These are phyloP conservation scores for Cryptococcus maquisensis DNA, from an alignment of 1,284 basidiomycete genomes.

Conservation along the genomic window DNA sequence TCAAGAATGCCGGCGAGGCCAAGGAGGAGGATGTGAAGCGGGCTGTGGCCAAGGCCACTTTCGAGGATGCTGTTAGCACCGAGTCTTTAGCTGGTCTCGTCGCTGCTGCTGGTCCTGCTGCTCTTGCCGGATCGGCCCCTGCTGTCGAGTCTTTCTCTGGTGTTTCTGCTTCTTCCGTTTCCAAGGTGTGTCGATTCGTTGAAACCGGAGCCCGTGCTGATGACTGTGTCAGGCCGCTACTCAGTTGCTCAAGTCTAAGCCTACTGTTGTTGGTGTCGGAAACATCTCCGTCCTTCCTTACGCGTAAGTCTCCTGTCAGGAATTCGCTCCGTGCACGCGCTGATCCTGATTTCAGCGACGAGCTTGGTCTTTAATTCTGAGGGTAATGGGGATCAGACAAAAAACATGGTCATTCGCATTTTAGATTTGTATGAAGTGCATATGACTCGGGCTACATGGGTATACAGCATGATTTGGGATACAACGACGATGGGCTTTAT, in stretches of 20 bases:
- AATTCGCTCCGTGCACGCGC: neutral
- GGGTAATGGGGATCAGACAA: slow-evolving; percentile 5
- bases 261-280: slow-evolving; percentile 80
- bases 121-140: slow-evolving; percentile 12
- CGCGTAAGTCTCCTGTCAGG: slow-evolving; percentile 48
- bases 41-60: slow-evolving; percentile 82
- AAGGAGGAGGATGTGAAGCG: slow-evolving; percentile 69
- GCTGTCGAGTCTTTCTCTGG: slow-evolving; percentile 17
- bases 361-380: slow-evolving; percentile 65
- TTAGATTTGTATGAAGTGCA: slow-evolving; percentile 5
- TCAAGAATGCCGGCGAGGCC: slow-evolving; percentile 58
- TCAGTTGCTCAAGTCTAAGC: slow-evolving; percentile 57
- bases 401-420: slow-evolving; percentile 4
- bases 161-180: slow-evolving; percentile 55
- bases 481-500: neutral
- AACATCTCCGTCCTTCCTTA: slow-evolving; percentile 71
- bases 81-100: slow-evolving; percentile 71
- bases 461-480: neutral
- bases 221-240: slow-evolving; percentile 30
- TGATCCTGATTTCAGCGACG: slow-evolving; percentile 53
- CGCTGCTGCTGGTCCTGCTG: slow-evolving; percentile 52
- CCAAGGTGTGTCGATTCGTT: slow-evolving; percentile 55
- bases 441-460: neutral
- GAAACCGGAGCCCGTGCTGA: neutral
- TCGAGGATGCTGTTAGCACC: slow-evolving; percentile 63